phyloP scores from a whole-genome alignment of 169 alveolate species.

The Perkinsus olseni region DNA sequence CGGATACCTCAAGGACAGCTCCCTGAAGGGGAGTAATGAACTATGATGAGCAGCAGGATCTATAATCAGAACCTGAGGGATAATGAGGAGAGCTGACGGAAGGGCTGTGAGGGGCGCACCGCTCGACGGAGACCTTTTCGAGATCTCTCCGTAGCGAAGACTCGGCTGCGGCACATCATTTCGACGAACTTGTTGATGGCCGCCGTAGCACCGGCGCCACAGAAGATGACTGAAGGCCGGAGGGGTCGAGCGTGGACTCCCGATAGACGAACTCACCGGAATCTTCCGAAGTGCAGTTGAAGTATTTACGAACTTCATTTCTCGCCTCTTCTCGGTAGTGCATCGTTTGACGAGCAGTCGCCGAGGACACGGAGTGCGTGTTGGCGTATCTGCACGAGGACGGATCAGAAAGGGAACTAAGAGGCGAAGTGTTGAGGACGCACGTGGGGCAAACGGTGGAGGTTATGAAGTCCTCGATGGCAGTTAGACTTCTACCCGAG shows the following conservation, averaged over 20 bases:
- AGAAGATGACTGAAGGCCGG: slow-evolving; percentile 23
- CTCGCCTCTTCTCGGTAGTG: slow-evolving; percentile 19
- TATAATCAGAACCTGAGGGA: slow-evolving; percentile 10
- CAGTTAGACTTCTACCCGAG: slow-evolving; percentile 30
- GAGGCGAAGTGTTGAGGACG: background rate
- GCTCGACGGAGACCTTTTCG: background rate
- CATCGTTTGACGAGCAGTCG: slow-evolving; percentile 38
- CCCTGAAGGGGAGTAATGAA: slow-evolving; percentile 31
- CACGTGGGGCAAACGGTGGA: slow-evolving; percentile 1
- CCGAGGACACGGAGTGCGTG: slow-evolving; percentile 35
- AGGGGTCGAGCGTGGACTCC: background rate
- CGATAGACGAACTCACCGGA: background rate
- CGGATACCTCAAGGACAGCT: slow-evolving; percentile 6
- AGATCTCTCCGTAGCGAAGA: background rate
- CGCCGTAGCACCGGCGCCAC: slow-evolving; percentile 38
- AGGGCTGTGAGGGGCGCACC: too few species aligned
- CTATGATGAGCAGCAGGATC: slow-evolving; percentile 41
- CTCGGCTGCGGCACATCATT: slow-evolving; percentile 1
- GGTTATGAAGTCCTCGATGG: slow-evolving; percentile 16
- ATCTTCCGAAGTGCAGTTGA: background rate
- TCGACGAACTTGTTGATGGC: slow-evolving; percentile 21
- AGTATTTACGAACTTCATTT: background rate
- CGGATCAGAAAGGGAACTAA: background rate
- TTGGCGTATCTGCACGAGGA: slow-evolving; percentile 23
- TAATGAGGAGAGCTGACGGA: background rate